Evolutionary conservation across 208 protist species (phyloP).

Genomic region (Tritrichomonas musculus): DNA sequence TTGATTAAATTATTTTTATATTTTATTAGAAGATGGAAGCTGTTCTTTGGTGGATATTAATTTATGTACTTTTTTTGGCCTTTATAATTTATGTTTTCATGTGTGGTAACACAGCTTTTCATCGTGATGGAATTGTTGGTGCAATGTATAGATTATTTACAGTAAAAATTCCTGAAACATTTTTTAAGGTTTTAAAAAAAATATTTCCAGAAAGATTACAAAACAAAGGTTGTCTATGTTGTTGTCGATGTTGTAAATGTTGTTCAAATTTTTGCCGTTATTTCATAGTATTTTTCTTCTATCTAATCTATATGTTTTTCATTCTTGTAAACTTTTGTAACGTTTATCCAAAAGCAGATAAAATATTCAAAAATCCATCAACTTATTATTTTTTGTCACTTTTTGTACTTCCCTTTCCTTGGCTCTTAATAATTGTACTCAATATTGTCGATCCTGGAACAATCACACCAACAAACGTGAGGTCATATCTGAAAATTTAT

Average conservation of each 20-base stretch:
- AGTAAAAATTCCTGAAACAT: background rate
- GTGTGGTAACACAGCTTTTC: background rate
- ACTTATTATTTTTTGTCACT: background rate
- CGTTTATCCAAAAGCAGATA: background rate
- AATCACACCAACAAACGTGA: background rate
- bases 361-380: background rate
- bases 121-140: background rate
- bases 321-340: background rate
- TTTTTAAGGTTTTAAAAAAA: background rate
- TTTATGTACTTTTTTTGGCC: background rate
- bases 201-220: background rate
- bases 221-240: background rate
- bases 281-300: background rate
- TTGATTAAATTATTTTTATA: too few species aligned
- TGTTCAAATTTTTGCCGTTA: background rate
- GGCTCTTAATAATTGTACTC: background rate
- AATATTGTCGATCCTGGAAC: background rate
- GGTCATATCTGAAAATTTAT: background rate
- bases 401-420: background rate
- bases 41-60: background rate
- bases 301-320: background rate
- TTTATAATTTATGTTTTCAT: background rate
- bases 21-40: too few species aligned
- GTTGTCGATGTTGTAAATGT: background rate
- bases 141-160: background rate